These are phyloP conservation scores for Diversispora epigaea DNA, from an alignment of 192 early-diverging fungal species.

Conservation along the genomic window DNA sequence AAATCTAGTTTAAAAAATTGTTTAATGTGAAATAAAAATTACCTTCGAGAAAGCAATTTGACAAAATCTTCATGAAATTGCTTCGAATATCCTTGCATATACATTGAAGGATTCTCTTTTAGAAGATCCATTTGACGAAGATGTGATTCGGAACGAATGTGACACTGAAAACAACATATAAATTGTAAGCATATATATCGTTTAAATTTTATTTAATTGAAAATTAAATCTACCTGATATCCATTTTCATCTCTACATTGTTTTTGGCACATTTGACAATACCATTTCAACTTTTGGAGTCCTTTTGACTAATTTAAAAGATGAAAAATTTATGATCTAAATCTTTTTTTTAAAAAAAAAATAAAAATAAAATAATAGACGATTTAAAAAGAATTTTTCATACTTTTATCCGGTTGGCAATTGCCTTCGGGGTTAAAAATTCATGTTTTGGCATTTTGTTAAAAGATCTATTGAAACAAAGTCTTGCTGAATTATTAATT, in stretches of 20 bases:
- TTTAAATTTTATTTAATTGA: not conserved
- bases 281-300: conserved; percentile 78
- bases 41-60: conserved; percentile 75
- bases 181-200: not conserved
- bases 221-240: conserved; percentile 52
- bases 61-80: conserved; percentile 86
- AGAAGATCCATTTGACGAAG: conserved; percentile 79
- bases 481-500: too few relatives aligned
- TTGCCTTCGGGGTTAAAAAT: conserved; percentile 71
- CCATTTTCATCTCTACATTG: conserved; percentile 83
- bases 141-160: conserved; percentile 69
- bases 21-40: conserved; percentile 16
- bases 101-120: conserved; percentile 54
- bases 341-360: not conserved
- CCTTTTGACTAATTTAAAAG: conserved; percentile 59
- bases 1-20: not conserved
- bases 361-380: not conserved
- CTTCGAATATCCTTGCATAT: conserved; percentile 55
- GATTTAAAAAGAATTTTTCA: not conserved
- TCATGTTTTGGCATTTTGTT: conserved; percentile 45
- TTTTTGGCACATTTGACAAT: conserved; percentile 85
- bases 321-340: not conserved
- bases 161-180: not conserved
- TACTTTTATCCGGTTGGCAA: conserved; percentile 72
- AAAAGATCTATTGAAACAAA: too few relatives aligned